Conservation (phyloP, 108 stramenopile species). For the Fistulifera pelliculosa region DNA sequence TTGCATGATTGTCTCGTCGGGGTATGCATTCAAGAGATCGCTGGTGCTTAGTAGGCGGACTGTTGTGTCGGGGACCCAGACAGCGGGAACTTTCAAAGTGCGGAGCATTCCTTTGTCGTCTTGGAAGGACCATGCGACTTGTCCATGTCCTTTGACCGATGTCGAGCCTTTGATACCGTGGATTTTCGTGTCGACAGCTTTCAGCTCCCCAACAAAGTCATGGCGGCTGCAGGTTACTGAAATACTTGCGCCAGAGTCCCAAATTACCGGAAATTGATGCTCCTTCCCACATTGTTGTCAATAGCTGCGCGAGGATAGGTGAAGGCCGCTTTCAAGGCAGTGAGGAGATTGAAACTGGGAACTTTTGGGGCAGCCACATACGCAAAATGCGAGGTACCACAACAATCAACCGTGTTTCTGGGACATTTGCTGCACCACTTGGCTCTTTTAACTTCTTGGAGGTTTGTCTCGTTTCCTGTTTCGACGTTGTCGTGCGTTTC, state of each 20-base stretch:
- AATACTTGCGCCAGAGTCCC: slow-evolving; percentile 25
- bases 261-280: slow-evolving; percentile 10
- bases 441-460: too few species aligned
- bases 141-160: neutral
- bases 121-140: neutral
- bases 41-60: slow-evolving; percentile 10
- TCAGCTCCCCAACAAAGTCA: slow-evolving; percentile 17
- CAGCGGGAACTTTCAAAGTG: neutral
- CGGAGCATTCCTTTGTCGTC: neutral
- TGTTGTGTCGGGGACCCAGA: slow-evolving; percentile 1
- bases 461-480: too few species aligned
- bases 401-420: too few species aligned
- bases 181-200: neutral
- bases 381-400: too few species aligned
- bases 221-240: slow-evolving; percentile 3
- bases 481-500: too few species aligned
- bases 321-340: too few species aligned
- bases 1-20: neutral
- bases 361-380: too few species aligned
- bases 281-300: neutral
- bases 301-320: too few species aligned
- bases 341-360: too few species aligned
- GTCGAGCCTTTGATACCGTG: neutral
- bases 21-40: slow-evolving; percentile 8
- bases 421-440: too few species aligned